Evolutionary conservation across 208 protist species (phyloP), one percentile per base, ranked within the genome.

Genomic region (Acanthamoeba healyi): DNA sequence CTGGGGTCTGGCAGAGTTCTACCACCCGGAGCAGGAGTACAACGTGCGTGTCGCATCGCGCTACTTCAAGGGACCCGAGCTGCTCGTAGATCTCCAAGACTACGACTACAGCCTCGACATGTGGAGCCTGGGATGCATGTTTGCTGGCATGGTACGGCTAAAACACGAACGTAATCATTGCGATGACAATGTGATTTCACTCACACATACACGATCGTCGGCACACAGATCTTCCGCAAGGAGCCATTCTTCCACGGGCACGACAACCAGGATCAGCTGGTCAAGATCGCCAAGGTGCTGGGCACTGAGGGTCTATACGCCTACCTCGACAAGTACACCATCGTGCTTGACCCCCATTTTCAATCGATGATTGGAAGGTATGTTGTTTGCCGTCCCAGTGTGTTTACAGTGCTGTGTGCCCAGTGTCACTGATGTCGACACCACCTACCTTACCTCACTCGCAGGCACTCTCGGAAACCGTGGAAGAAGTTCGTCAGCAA

Each of bases 21-120:
- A 99, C 97, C 98, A 99, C 89, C 98, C 99, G 56, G 94, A 98
- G 4, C 96, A 98, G 94, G 98, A 99, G 58, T 99, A 99, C 90
- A 99, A 99, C 97, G 99, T 99, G 40, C 98, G 99, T 67, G 99
- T 99, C 29, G 99, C 99, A 15, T 99, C 99, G 36, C 97, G 99
- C 24, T 99, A 99, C 96, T 99, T 99, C 96, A 99, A 99, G 96
- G 98, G 94, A 34, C 94, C 94, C n/a, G 99, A 99, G 97, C 96
- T 99, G 67, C 97, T 99, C 0, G 97, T 95, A 12, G 99, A 99
- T 89, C 97, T 99, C 88, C 97, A 98, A 70, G 97, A 99, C 67
- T 99, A 99, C 96, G 99, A 99, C 96, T 99, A 99, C 96, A 99
- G 98, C 56, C 96, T 99, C 0, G 99, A 99, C 95, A 99, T 99